Base-by-base conservation (phyloP, 208 protist species). In the Spongospora subterranea region DNA sequence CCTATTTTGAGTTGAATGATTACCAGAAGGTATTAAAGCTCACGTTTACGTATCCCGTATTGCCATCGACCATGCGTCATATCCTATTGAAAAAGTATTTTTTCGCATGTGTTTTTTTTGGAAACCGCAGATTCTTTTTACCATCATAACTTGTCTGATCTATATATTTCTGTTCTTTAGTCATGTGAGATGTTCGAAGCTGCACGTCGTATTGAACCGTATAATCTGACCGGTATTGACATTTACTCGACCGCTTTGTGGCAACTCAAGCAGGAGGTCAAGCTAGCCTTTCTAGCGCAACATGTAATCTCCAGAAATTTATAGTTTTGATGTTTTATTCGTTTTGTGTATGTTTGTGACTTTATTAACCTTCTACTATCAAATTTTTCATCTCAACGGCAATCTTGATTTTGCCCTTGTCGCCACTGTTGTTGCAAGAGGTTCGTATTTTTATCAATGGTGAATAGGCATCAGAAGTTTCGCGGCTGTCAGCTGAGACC, bases 181-280 rank as follows among this genome's bases (percentile, higher is more conserved):
- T 39, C 91, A n/a, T 38, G 94, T 35, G 90, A 96, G n/a, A 90
- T 97, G 35, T 97, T 96, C 93, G 60, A 94, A 65, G 0, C 77
- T 13, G 92, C 93, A 54, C 66, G 89, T 29, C 0, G 32, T 1
- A 29, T 94, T 0, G 93, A 94, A 46, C 95, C 94, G 43, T 91
- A 95, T 46, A 82, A 89, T 29, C 40, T 92, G 0, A 90, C 76
- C 0, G 95, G 94, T 39, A 91, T 94, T 53, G 95, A 96, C 41
- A 77, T 96, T 20, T 98, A 98, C 93, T 98, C 97, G 90, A 99
- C 97, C 0, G 95, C 97, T 0, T 91, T 99, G 41, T 99, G 98
- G 97, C 98, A 99, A 89, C 93, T 98, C 0, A 96, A 95, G 90
- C 94, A 94, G 45, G 95, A 96, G 46, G 90, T 93, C 29, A 93